Evolutionary conservation across 345 rosid species (phyloP).

Genomic region (Fremontodendron californicum): DNA sequence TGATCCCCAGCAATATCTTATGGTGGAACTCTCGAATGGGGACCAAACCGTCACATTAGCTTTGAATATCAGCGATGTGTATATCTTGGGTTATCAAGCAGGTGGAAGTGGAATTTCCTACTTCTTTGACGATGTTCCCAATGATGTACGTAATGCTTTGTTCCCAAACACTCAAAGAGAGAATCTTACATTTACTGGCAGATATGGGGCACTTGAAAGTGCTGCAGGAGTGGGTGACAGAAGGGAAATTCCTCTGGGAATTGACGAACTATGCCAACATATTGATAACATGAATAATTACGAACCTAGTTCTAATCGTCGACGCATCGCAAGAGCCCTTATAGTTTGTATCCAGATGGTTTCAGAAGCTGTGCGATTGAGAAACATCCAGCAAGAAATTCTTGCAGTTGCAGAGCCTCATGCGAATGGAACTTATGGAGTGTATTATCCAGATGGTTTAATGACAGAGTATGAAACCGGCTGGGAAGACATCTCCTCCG

Average conservation of each 20-base stretch:
- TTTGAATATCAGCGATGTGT: neutral
- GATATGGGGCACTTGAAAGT: neutral
- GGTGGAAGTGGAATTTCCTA: neutral
- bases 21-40: neutral
- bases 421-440: neutral
- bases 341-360: neutral
- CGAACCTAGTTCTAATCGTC: no score
- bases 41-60: neutral
- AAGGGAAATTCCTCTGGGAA: neutral
- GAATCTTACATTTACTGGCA: neutral
- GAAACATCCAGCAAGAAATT: neutral
- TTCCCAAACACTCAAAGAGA: neutral
- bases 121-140: neutral
- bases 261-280: neutral
- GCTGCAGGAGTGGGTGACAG: neutral
- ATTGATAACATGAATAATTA: neutral
- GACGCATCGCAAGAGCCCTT: neutral
- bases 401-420: neutral
- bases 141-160: neutral
- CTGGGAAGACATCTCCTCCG: neutral
- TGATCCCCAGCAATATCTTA: neutral
- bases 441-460: neutral
- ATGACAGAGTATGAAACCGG: neutral
- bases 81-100: neutral
- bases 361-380: neutral